Evolutionary conservation across 768 basidiomycete species (phyloP).

Genomic region (Suillus variegatus): DNA sequence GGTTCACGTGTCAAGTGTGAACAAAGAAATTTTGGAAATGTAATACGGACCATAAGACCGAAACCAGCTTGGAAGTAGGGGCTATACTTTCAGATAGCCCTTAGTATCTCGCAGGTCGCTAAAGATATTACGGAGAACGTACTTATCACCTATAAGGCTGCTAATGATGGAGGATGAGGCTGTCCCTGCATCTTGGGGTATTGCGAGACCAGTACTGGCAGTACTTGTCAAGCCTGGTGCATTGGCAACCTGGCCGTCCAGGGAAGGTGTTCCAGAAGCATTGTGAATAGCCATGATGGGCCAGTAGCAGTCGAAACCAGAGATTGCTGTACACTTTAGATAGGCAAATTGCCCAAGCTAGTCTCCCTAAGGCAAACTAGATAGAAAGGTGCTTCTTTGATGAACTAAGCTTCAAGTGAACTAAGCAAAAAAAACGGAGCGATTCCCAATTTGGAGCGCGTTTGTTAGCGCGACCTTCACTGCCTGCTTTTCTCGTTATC

Average conservation of each 20-base stretch:
- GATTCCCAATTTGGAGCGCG: slow-evolving; percentile 26
- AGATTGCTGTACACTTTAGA: background rate
- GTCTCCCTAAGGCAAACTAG: background rate
- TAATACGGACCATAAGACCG: slow-evolving; percentile 80
- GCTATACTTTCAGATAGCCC: slow-evolving; percentile 53
- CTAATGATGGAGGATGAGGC: slow-evolving; percentile 34
- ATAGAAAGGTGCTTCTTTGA: background rate
- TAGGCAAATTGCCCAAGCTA: background rate
- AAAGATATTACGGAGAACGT: slow-evolving; percentile 32
- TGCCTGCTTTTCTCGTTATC: slow-evolving; percentile 12
- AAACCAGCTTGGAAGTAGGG: slow-evolving; percentile 98
- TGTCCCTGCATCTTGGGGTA: slow-evolving; percentile 13
- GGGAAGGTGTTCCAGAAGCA: background rate
- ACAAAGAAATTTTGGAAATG: background rate
- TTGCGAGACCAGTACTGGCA: slow-evolving; percentile 1
- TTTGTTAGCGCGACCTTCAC: slow-evolving; percentile 23
- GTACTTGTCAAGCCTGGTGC: background rate
- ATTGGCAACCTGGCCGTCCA: background rate
- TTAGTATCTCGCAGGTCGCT: slow-evolving; percentile 13
- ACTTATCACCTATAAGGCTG: slow-evolving; percentile 65
- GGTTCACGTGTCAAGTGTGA: slow-evolving; percentile 9
- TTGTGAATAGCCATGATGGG: background rate
- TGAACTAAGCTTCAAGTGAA: background rate
- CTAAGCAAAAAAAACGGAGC: slow-evolving; percentile 2
- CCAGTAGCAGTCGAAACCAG: background rate